Conservation (phyloP, 1,284 basidiomycete species). For the Ustilago nuda region DNA sequence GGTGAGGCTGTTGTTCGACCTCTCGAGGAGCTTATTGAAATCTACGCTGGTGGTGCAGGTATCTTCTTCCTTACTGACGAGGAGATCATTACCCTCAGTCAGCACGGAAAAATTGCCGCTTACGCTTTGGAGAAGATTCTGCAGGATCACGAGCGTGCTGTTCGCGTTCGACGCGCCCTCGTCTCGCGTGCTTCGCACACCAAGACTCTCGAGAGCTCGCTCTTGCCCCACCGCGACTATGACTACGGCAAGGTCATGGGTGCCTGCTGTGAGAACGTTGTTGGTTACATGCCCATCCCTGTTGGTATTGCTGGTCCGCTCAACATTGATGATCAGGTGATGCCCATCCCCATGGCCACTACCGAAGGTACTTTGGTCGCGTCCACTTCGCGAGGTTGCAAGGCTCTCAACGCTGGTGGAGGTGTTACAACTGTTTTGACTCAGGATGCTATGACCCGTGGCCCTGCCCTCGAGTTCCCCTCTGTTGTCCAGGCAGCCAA, state of each 20-base stretch:
- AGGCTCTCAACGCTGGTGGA: constrained; percentile 94
- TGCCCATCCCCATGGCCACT: constrained; percentile 98
- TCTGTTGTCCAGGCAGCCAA: constrained; percentile 81
- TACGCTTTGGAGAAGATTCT: constrained; percentile 95
- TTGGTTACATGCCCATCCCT: constrained; percentile 96
- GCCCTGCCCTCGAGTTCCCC: constrained; percentile 97
- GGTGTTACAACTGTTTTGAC: constrained; percentile 94
- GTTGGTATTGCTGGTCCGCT: constrained; percentile 97
- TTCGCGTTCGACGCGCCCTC: constrained; percentile 85
- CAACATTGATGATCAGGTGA: constrained; percentile 84
- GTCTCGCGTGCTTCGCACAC: constrained; percentile 90
- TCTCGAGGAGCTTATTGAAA: constrained; percentile 83
- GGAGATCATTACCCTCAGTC: constrained; percentile 87
- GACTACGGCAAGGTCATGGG: constrained; percentile 95
- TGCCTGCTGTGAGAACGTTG: constrained; percentile 98
- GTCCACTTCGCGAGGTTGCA: constrained; percentile 95
- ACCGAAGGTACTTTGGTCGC: constrained; percentile 98
- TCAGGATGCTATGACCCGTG: constrained; percentile 96
- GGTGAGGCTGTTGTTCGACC: constrained; percentile 66
- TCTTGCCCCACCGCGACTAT: constrained; percentile 85
- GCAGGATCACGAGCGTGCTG: constrained; percentile 86
- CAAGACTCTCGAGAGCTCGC: constrained; percentile 84
- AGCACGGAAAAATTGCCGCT: constrained; percentile 91
- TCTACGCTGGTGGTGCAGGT: constrained; percentile 82
- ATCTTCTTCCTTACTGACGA: constrained; percentile 82